Evolutionary conservation across 2,329 filamentous ascomycete species (phyloP).

Genomic region (Dryadomyces quercus-mongolicae): DNA sequence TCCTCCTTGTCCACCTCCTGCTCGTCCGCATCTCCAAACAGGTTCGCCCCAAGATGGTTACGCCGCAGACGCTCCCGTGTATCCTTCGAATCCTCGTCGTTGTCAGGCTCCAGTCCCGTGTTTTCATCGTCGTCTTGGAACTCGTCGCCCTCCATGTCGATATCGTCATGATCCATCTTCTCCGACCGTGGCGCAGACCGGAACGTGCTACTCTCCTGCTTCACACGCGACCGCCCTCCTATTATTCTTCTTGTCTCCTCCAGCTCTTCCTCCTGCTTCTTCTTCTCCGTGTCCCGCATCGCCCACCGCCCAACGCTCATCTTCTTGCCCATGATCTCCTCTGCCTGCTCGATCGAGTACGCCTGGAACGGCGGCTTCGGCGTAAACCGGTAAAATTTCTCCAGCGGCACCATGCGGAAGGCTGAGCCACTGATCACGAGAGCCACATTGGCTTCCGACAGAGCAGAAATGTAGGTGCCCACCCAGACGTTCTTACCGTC

Average conservation of each 20-base stretch:
- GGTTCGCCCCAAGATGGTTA: slow-evolving; percentile 76
- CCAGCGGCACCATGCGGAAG: slow-evolving; percentile 79
- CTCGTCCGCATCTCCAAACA: slow-evolving; percentile 63
- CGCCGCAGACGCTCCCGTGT: slow-evolving; percentile 61
- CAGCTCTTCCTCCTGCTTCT: slow-evolving; percentile 45
- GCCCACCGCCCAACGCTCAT: slow-evolving; percentile 70
- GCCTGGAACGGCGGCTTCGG: slow-evolving; percentile 69
- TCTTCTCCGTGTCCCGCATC: slow-evolving; percentile 53
- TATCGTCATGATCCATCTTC: slow-evolving; percentile 57
- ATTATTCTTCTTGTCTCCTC: slow-evolving; percentile 43
- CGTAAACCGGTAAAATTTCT: slow-evolving; percentile 90
- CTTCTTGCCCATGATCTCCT: slow-evolving; percentile 71
- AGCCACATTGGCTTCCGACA: slow-evolving; percentile 77
- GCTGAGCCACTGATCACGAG: slow-evolving; percentile 56
- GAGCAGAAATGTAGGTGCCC: slow-evolving; percentile 76
- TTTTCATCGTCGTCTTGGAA: slow-evolving; percentile 87
- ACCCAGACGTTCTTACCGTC: slow-evolving; percentile 93
- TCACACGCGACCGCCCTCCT: slow-evolving; percentile 46
- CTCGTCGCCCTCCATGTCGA: slow-evolving; percentile 56
- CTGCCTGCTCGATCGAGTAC: slow-evolving; percentile 72
- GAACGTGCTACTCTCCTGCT: slow-evolving; percentile 56
- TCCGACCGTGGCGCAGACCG: slow-evolving; percentile 48
- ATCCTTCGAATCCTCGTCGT: slow-evolving; percentile 70
- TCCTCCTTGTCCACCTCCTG: slow-evolving; percentile 62
- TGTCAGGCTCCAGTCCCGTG: slow-evolving; percentile 59